Percentiles rank a stretch among this genome's conserved stretches.
phyloP scores from a whole-genome alignment of 2,329 filamentous ascomycete genomes.

The Microdochium nivale region DNA sequence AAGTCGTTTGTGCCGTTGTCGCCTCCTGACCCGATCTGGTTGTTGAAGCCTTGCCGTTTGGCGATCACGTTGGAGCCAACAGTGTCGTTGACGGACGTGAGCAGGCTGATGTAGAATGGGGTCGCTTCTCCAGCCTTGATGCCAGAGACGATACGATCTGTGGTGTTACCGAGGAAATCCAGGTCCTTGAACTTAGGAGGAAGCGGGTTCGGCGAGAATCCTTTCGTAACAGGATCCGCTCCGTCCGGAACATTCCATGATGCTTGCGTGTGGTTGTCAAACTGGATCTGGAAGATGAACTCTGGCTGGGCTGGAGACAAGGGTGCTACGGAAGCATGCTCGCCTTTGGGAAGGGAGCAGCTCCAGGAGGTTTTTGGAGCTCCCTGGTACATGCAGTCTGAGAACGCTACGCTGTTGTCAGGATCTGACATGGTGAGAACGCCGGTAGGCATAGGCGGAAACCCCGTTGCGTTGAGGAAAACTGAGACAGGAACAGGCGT shows the following conservation, averaged over 20 bases:
- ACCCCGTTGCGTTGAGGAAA: constrained; percentile 82
- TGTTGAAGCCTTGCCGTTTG: constrained; percentile 18
- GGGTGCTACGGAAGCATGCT: constrained; percentile 55
- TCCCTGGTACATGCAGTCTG: constrained; percentile 58
- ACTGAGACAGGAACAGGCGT: constrained; percentile 27
- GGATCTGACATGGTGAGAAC: constrained; percentile 70
- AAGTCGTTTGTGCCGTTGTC: constrained; percentile 20
- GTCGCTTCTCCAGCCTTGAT: constrained; percentile 78
- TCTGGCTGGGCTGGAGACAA: constrained; percentile 64
- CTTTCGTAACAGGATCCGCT: constrained; percentile 7
- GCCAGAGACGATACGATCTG: constrained; percentile 58
- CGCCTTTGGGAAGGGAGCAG: constrained; percentile 72
- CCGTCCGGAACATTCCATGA: constrained; percentile 39
- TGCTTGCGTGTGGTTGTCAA: constrained; percentile 50
- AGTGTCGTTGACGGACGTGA: constrained; percentile 14
- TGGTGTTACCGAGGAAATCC: constrained; percentile 76
- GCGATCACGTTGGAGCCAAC: constrained; percentile 17
- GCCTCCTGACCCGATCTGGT: constrained; percentile 10
- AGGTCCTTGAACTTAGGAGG: constrained; percentile 62
- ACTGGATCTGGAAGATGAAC: constrained; percentile 71
- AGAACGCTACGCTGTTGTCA: constrained; percentile 53
- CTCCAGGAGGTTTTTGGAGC: constrained; percentile 65
- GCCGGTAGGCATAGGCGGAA: constrained; percentile 79
- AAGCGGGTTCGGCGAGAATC: constrained; percentile 42
- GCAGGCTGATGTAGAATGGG: constrained; percentile 71